phyloP scores from a whole-genome alignment of 169 alveolate genomes.

The Plasmodium fragile region DNA sequence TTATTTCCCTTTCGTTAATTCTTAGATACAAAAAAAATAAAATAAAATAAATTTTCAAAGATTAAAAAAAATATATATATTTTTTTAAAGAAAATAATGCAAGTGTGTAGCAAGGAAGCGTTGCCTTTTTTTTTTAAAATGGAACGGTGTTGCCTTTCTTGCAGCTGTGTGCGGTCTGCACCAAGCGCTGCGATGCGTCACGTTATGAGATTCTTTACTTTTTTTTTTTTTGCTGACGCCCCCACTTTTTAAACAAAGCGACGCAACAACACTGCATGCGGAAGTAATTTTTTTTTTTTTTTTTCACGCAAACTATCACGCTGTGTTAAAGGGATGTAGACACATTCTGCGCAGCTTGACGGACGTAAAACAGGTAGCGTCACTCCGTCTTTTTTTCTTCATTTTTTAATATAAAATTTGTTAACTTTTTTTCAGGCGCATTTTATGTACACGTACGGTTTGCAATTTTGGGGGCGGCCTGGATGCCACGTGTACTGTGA shows the following conservation, averaged over 20 bases:
- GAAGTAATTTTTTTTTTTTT: not conserved
- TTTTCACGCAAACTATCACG: not conserved
- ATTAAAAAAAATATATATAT: not conserved
- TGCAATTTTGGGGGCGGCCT: not conserved
- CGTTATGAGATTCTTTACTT: not conserved
- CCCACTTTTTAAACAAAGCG: not conserved
- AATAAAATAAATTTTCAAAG: conserved; percentile 28
- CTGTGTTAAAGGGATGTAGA: not conserved
- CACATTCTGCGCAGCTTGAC: not conserved
- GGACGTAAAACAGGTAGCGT: not conserved
- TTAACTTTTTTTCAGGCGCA: not conserved
- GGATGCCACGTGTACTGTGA: not conserved
- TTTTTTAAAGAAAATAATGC: conserved; percentile 5
- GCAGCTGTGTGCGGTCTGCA: not conserved
- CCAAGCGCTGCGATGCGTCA: not conserved
- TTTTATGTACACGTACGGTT: not conserved
- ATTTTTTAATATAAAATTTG: not conserved
- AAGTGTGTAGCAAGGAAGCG: not conserved
- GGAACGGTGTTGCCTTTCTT: not conserved
- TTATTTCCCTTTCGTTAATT: conserved; percentile 18
- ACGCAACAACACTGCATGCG: not conserved
- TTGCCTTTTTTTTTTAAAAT: not conserved
- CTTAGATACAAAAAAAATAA: conserved; percentile 62
- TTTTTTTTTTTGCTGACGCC: not conserved
- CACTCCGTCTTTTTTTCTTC: not conserved